Base-by-base conservation (phyloP, 164 flowering plant genomes). In the Vitis rupestris region DNA sequence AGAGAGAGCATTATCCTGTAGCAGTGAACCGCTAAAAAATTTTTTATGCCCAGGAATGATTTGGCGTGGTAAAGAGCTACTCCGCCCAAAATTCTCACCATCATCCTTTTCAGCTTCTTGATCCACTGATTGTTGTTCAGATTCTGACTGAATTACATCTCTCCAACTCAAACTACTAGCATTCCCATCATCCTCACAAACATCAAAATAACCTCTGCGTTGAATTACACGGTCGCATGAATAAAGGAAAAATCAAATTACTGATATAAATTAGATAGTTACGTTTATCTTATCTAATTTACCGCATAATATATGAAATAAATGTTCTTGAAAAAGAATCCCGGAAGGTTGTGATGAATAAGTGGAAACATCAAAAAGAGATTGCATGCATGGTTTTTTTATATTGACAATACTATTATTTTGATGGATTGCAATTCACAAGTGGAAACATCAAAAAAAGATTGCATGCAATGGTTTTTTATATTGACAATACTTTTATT, bases 201-300 rank as follows among this genome's bases (percentile, higher is more conserved):
- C 81, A 86, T 90, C 96, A 81, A 90, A 90, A 82, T 78, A 88
- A 64, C 86, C 91, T 76, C 96, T 90, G 86, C 77, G 75, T 37
- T 50, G 53, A 75, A 44, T 37, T 16, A 30, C 53, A 65, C 3
- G 29, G 6, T 50, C 8, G 56, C 50, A 64, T 37, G 51, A 53
- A 19, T 59, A 56, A 49, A 55, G 16, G 27, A 50, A 9, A n/a
- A 51, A 9, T 16, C n/a, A 50, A 49, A 7, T 31, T 51, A 15
- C 17, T 48, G 66, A 55, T 1, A 37, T 13, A 30, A 48, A 47
- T 3, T 8, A n/a, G 16, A 59, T 37, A 6, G 44, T 37, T 37
- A 37, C 7, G 44, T 37, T 37, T 37, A 2, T 37, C 44, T 37
- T 37, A 37, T 37, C 7, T 37, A 37, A 37, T 37, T 37, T 37